phyloP scores from a whole-genome alignment of 305 asterid species.

The Stenogyne calaminthoides region DNA sequence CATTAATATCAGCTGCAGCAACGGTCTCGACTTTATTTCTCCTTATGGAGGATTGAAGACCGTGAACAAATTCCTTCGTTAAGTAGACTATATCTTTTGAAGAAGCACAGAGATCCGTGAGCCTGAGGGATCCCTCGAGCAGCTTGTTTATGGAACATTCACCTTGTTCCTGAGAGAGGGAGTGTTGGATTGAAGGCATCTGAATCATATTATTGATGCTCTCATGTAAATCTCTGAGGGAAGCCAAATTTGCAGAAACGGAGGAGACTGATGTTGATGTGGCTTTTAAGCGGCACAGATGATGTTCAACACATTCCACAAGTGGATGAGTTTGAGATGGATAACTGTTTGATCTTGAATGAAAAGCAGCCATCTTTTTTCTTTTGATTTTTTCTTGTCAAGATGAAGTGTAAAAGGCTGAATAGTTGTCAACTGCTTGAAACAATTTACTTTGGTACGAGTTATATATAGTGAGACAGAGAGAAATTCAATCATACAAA shows the following conservation, averaged over 20 bases:
- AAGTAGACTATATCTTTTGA: constrained; percentile 27
- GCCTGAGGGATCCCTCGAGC: constrained; percentile 36
- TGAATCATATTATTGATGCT: constrained; percentile 32
- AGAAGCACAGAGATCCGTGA: constrained; percentile 30
- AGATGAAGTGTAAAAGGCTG: neutral
- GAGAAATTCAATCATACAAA: constrained; percentile 22
- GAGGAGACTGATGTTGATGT: constrained; percentile 22
- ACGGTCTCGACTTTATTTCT: constrained; percentile 28
- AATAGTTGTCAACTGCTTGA: constrained; percentile 4
- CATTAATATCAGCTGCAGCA: constrained; percentile 8
- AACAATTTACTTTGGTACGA: neutral
- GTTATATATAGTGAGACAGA: constrained; percentile 21
- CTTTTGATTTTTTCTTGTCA: neutral
- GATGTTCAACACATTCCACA: constrained; percentile 24
- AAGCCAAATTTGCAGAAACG: constrained; percentile 7
- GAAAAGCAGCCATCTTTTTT: constrained; percentile 34
- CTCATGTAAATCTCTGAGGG: constrained; percentile 36
- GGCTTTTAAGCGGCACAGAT: constrained; percentile 20
- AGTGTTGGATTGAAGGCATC: constrained; percentile 32
- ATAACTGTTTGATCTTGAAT: constrained; percentile 42
- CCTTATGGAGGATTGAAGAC: constrained; percentile 43
- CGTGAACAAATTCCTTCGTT: constrained; percentile 39
- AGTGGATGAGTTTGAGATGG: constrained; percentile 43
- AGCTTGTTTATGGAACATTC: constrained; percentile 18
- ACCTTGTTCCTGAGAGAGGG: neutral